Evolutionary conservation across 129 eudicot genomes (phyloP).

Genomic region (Oenanthe sinensis): DNA sequence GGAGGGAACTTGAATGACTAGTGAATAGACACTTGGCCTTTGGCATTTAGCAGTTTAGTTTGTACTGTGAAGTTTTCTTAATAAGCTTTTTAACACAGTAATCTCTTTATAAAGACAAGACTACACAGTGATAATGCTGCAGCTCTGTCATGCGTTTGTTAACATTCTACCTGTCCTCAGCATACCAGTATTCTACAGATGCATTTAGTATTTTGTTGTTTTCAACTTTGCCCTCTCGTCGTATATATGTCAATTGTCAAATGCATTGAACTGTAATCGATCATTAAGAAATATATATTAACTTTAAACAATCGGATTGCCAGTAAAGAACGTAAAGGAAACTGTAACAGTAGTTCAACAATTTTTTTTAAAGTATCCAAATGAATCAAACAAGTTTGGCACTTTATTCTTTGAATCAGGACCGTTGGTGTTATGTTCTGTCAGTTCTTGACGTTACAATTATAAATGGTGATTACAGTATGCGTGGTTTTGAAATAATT

Average conservation of each 20-base stretch:
- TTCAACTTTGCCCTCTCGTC: neutral
- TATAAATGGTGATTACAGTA: neutral
- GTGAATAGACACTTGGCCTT: neutral
- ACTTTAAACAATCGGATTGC: neutral
- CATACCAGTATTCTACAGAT: neutral
- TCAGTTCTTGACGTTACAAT: neutral
- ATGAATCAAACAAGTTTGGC: neutral
- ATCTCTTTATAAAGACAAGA: neutral
- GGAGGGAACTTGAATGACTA: neutral
- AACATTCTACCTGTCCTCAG: slow-evolving; percentile 6
- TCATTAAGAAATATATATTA: neutral
- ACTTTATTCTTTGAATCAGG: neutral
- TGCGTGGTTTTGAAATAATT: neutral
- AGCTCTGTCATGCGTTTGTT: neutral
- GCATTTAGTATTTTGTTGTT: neutral
- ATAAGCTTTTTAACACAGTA: neutral
- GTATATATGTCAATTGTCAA: neutral
- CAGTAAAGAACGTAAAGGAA: slow-evolving; percentile 7
- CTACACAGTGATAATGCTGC: slow-evolving; percentile 3
- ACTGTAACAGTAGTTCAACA: neutral
- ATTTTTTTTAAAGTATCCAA: neutral
- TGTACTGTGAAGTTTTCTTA: neutral
- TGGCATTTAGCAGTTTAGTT: neutral
- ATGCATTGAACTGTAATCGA: slow-evolving; percentile 5
- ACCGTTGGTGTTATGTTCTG: neutral